A percentile compares a stretch with the other conserved stretches of the same genome.
These are phyloP conservation scores for Pythium angustatum DNA, from an alignment of 352 stramenopile species.

Conservation along the genomic window DNA sequence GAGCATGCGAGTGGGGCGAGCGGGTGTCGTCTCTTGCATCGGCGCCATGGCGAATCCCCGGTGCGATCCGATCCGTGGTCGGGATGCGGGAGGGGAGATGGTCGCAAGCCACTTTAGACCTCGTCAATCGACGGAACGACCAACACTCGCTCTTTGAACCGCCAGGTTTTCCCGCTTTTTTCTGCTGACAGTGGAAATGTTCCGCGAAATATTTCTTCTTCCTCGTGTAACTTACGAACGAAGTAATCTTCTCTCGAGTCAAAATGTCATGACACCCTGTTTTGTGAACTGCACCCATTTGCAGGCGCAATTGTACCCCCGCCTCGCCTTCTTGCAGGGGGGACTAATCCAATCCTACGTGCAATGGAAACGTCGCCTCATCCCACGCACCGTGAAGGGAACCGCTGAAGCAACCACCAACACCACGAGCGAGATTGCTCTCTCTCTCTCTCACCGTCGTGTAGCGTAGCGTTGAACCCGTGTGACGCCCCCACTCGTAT, in stretches of 20 bases:
- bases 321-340: conserved; percentile 5
- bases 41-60: background rate
- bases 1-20: conserved; percentile 10
- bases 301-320: conserved; percentile 26
- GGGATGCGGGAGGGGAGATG: too few relatives aligned
- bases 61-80: background rate
- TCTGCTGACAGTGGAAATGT: background rate
- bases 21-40: conserved; percentile 13
- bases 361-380: conserved; percentile 35
- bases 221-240: background rate
- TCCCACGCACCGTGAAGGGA: background rate
- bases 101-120: background rate
- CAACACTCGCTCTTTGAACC: conserved; percentile 23
- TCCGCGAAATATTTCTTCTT: conserved; percentile 5
- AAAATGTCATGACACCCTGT: background rate
- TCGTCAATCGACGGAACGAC: conserved; percentile 10
- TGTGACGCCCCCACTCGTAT: too few relatives aligned
- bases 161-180: conserved; percentile 27
- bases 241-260: conserved; percentile 3
- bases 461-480: too few relatives aligned
- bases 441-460: background rate
- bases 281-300: background rate
- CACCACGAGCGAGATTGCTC: too few relatives aligned
- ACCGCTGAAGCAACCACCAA: conserved; percentile 3
- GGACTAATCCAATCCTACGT: conserved; percentile 25